Conservation (phyloP, 805 yeast genomes). For the Candida chauliodis region DNA sequence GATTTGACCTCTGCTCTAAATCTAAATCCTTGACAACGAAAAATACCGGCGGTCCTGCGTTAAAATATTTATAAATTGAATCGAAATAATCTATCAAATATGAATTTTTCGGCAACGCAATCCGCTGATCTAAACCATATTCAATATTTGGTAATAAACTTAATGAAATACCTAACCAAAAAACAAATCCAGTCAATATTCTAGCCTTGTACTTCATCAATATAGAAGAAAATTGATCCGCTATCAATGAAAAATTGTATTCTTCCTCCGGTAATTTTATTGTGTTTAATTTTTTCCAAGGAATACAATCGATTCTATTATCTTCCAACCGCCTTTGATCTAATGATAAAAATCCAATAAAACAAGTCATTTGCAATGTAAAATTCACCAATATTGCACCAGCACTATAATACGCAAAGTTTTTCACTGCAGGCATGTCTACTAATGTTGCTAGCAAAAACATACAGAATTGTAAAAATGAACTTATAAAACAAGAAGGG, state of each 20-base stretch:
- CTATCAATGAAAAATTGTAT: constrained; percentile 20
- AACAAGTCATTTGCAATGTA: constrained; percentile 73
- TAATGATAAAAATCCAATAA: constrained; percentile 65
- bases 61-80: constrained; percentile 67
- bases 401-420: constrained; percentile 88
- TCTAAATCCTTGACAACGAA: constrained; percentile 73
- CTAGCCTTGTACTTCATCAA: constrained; percentile 42
- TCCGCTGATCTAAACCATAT: constrained; percentile 84
- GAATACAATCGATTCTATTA: constrained; percentile 57
- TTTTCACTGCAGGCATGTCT: constrained; percentile 93
- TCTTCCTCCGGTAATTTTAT: constrained; percentile 14
- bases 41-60: constrained; percentile 90
- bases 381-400: constrained; percentile 80
- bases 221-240: constrained; percentile 56
- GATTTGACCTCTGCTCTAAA: constrained; percentile 57
- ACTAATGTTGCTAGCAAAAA: constrained; percentile 77
- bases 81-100: constrained; percentile 78
- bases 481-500: constrained; percentile 79
- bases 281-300: constrained; percentile 42
- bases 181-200: constrained; percentile 51
- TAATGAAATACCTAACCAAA: constrained; percentile 67
- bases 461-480: constrained; percentile 74
- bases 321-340: constrained; percentile 63
- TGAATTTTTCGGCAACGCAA: constrained; percentile 82
- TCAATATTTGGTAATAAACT: constrained; percentile 64